Conservation (phyloP, 2,329 filamentous ascomycete species). For the Neonectria hederae region DNA sequence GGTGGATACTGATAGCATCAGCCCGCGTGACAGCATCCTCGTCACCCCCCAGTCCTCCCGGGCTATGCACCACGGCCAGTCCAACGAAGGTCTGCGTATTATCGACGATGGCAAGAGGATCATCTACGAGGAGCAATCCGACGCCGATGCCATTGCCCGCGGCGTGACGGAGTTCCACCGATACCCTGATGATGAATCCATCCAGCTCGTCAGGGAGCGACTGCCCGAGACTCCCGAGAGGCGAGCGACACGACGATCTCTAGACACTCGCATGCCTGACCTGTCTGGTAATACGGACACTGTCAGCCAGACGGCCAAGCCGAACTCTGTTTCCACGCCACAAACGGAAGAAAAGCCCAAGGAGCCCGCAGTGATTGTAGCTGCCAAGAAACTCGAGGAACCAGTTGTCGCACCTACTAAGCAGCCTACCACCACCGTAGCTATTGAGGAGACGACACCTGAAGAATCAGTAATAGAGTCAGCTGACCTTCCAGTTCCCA, state of each 20-base stretch:
- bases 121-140: slow-evolving; percentile 41
- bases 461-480: slow-evolving; percentile 7
- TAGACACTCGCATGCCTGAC: slow-evolving; percentile 35
- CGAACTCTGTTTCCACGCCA: not conserved
- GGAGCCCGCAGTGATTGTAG: slow-evolving; percentile 2
- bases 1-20: slow-evolving; percentile 45
- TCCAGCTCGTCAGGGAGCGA: slow-evolving; percentile 35
- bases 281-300: slow-evolving; percentile 27
- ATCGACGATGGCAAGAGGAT: slow-evolving; percentile 42
- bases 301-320: not conserved
- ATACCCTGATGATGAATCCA: slow-evolving; percentile 35
- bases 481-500: not conserved
- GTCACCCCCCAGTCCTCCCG: slow-evolving; percentile 39
- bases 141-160: slow-evolving; percentile 36
- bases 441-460: not conserved
- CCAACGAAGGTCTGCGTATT: slow-evolving; percentile 42
- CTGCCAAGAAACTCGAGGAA: slow-evolving; percentile 9
- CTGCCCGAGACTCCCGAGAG: slow-evolving; percentile 20
- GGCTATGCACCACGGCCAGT: slow-evolving; percentile 34
- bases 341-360: slow-evolving; percentile 13
- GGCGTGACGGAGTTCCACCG: slow-evolving; percentile 39
- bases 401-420: not conserved
- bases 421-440: not conserved
- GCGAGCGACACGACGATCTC: slow-evolving; percentile 21
- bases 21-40: slow-evolving; percentile 41